phyloP scores from a whole-genome alignment of 768 basidiomycete genomes.

The Xerocomus spinulosus region DNA sequence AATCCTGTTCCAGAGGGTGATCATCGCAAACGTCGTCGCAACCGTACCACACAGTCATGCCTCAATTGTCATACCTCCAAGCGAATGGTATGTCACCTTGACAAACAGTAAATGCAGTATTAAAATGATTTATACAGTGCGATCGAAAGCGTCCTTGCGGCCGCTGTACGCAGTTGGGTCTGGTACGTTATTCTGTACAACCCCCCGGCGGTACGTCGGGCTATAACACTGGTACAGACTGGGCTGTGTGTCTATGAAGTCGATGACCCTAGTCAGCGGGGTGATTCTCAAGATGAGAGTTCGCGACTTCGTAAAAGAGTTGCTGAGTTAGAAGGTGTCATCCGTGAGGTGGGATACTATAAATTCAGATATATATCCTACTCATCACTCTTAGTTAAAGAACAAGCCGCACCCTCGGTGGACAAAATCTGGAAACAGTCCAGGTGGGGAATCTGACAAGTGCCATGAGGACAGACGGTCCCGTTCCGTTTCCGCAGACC shows the following conservation, averaged over 20 bases:
- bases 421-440: constrained; percentile 31
- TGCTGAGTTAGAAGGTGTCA: constrained; percentile 78
- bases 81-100: constrained; percentile 49
- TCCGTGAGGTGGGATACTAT: constrained; percentile 57
- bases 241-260: constrained; percentile 83
- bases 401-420: constrained; percentile 70
- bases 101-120: neutral
- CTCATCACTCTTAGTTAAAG: constrained; percentile 45
- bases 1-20: constrained; percentile 42
- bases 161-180: constrained; percentile 39
- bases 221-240: constrained; percentile 41
- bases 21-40: constrained; percentile 60
- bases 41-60: constrained; percentile 70
- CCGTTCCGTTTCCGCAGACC: constrained; percentile 13
- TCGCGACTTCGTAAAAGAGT: constrained; percentile 67
- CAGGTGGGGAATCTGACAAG: constrained; percentile 25
- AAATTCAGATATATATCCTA: neutral
- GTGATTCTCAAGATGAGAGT: constrained; percentile 52
- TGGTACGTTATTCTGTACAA: constrained; percentile 32
- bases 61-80: constrained; percentile 72
- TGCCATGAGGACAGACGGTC: constrained; percentile 21
- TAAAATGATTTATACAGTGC: constrained; percentile 30
- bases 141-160: constrained; percentile 47
- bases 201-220: constrained; percentile 17
- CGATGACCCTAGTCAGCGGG: constrained; percentile 63